A percentile compares a stretch with the other conserved stretches of the same genome.
phyloP scores from a whole-genome alignment of 2,329 filamentous ascomycete genomes.

The Exophiala dermatitidis region DNA sequence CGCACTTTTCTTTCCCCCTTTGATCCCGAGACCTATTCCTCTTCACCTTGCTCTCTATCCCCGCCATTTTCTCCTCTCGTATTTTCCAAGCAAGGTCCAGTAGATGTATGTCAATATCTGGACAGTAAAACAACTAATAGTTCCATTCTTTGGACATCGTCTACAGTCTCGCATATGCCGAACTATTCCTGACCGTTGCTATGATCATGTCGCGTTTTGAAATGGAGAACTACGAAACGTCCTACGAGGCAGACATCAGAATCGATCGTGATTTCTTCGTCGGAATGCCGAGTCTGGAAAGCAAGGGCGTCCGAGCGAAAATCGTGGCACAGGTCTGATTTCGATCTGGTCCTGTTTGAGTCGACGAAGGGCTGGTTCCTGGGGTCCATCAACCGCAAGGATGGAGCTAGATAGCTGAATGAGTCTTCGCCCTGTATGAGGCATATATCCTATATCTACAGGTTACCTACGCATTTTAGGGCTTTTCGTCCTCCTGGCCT shows the following conservation, averaged over 20 bases:
- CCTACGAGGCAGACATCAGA: neutral
- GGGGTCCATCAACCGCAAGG: neutral
- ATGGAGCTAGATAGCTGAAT: neutral
- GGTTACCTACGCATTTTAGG: no score
- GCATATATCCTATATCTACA: no score
- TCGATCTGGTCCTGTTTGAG: neutral
- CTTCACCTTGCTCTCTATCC: neutral
- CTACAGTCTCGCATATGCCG: constrained; percentile 17
- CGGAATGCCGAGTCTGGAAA: neutral
- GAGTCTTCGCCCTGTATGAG: no score
- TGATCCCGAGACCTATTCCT: neutral
- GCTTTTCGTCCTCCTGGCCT: no score
- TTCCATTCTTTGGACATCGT: no score
- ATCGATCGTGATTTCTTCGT: constrained; percentile 1
- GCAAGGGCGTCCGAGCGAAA: neutral
- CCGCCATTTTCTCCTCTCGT: neutral
- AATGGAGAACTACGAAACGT: constrained; percentile 22
- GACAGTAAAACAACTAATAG: neutral
- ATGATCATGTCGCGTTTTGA: constrained; percentile 16
- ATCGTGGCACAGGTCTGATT: neutral
- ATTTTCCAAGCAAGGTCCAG: neutral
- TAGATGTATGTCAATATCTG: neutral
- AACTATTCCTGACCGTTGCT: constrained; percentile 22
- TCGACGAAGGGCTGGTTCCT: no score
- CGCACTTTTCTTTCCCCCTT: neutral